Percentiles rank a stretch among this genome's conserved stretches.
Conservation (phyloP, 495 filamentous ascomycete species). For the Aspergillus haitiensis region DNA sequence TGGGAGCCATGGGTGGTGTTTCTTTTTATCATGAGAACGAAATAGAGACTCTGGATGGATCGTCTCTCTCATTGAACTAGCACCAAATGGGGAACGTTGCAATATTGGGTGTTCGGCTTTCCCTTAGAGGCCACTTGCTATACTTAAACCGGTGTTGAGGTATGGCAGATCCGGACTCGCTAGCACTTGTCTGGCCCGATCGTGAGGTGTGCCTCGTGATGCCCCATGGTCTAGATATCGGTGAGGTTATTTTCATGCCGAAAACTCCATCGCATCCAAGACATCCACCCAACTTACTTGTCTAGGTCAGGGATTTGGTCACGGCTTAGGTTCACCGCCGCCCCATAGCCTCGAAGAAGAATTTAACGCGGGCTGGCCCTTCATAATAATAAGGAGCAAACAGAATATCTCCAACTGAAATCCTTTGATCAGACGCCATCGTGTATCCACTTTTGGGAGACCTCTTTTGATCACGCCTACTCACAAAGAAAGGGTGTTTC, state of each 20-base stretch:
- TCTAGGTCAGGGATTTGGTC: conserved; percentile 19
- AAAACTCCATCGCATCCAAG: conserved; percentile 26
- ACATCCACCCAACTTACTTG: conserved; percentile 24
- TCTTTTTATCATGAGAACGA: conserved; percentile 2
- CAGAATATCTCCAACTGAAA: conserved; percentile 18
- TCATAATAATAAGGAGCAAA: conserved; percentile 22
- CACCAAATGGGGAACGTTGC: conserved; percentile 18
- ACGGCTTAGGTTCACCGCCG: conserved; percentile 26
- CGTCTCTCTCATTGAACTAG: conserved; percentile 8
- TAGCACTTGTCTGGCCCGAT: conserved; percentile 15
- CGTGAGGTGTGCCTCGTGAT: conserved; percentile 28
- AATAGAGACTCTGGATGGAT: conserved; percentile 6
- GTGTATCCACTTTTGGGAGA: conserved; percentile 21
- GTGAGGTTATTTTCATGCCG: conserved; percentile 24
- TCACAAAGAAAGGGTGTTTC: conserved; percentile 9
- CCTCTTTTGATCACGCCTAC: conserved; percentile 11
- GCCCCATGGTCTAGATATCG: conserved; percentile 25
- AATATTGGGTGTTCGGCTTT: conserved; percentile 15
- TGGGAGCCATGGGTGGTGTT: conserved; percentile 16
- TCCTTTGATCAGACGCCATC: conserved; percentile 23
- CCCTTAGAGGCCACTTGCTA: conserved; percentile 21
- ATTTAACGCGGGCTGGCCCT: conserved; percentile 18
- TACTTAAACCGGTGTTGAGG: conserved; percentile 21
- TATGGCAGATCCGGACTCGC: conserved; percentile 30
- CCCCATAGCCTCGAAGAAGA: conserved; percentile 24